Evolutionary conservation across 192 early-diverging fungal species (phyloP), one percentile per base, ranked within the genome.

Genomic region (Linnemannia elongata): DNA sequence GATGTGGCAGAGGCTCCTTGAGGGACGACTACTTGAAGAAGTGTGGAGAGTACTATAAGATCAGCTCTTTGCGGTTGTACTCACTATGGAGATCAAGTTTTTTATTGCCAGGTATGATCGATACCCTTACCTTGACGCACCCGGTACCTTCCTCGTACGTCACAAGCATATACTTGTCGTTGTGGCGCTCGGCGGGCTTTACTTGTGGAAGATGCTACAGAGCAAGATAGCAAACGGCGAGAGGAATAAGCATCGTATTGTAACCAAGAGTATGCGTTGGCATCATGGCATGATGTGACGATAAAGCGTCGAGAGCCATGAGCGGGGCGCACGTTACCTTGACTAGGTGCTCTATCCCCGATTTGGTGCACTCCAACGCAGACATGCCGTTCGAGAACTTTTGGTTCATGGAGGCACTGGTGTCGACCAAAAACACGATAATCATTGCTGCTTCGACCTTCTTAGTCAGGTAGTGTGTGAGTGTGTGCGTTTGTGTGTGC

Each of bases 381-480:
- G 92, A 89, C 80, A 94, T 84, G 69, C 91, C 90, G 54, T 89
- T 84, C 69, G 91, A 85, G 79, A 94, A 94, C 74, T 88, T 78
- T 77, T 90, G 81, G 89, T 95, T 96, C 96, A 97, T 97, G 20
- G 95, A 96, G 79, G 92, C 95, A 82, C 94, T 95, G 8, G 94
- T 96, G 89, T 97, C 96, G 22, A 97, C 87, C n/a, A 97, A 81
- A 88, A 97, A 97, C 3, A 94, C 90, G 68, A 94, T 87, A 86
- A 94, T 90, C 93, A 93, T 80, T 33, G 9, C 47, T 8, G 36
- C 15, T 49, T 24, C 24, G 60, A 13, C 60, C 60, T 30, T 66
- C 7, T 60, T 60, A 8, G 8, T 10, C 22, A 60, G 6, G 55
- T 60, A 60, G n/a, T 27, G n/a, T 12, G 6, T 0, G 55, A 27